Percentiles rank a stretch among this genome's conserved stretches.
phyloP scores from a whole-genome alignment of 2,329 filamentous ascomycete species.

The Aspergillus pseudonomiae region DNA sequence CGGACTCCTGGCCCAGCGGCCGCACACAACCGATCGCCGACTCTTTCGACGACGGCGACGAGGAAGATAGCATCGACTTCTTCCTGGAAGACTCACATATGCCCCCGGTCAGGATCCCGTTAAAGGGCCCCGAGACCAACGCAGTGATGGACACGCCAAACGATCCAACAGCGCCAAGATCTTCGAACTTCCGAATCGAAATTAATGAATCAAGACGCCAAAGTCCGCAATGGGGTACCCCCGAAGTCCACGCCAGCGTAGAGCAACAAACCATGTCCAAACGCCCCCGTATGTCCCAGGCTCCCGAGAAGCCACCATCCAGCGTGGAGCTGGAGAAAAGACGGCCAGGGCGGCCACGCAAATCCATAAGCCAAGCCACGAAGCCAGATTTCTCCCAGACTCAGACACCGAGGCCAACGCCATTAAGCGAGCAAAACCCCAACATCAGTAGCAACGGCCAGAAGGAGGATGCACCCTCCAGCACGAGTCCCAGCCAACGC shows the following conservation, averaged over 20 bases:
- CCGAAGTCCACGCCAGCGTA: constrained; percentile 1
- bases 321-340: constrained; percentile 17
- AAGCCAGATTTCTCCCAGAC: constrained; percentile 18
- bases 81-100: constrained; percentile 25
- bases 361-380: constrained; percentile 26
- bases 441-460: constrained; percentile 19
- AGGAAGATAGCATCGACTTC: constrained; percentile 29
- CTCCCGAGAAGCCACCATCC: constrained; percentile 11
- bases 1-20: constrained; percentile 30
- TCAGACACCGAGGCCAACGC: constrained; percentile 18
- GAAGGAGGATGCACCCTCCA: constrained; percentile 14
- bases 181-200: constrained; percentile 23
- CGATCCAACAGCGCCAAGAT: constrained; percentile 11
- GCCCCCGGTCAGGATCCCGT: constrained; percentile 28
- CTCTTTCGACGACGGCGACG: constrained; percentile 37
- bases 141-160: constrained; percentile 8
- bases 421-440: constrained; percentile 21
- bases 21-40: constrained; percentile 33
- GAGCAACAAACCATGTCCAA: constrained; percentile 31
- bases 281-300: constrained; percentile 32
- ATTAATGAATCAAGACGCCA: constrained; percentile 12
- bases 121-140: constrained; percentile 23
- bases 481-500: constrained; percentile 17
- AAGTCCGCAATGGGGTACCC: constrained; percentile 8
- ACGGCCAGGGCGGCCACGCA: constrained; percentile 32